Conservation (phyloP, 495 filamentous ascomycete species). For the Parmelia sp. region DNA sequence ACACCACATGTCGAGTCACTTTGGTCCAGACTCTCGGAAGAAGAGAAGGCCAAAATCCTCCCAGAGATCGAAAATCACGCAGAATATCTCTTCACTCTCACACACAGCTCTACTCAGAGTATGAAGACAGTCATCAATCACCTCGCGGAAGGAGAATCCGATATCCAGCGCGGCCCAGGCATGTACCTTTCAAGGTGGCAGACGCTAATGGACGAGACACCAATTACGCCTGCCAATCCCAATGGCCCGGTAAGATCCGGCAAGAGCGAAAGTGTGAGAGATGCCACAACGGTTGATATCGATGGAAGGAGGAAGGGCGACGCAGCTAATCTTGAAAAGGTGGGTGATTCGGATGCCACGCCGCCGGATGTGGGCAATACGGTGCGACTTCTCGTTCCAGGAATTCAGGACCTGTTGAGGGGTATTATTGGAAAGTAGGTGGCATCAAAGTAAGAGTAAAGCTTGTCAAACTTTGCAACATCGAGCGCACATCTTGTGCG, state of each 20-base stretch:
- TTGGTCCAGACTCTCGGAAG: slow-evolving; percentile 38
- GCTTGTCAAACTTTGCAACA: too few relatives aligned
- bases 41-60: slow-evolving; percentile 33
- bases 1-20: slow-evolving; percentile 40
- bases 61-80: slow-evolving; percentile 46
- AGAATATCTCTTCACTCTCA: slow-evolving; percentile 45
- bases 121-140: slow-evolving; percentile 34
- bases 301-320: slow-evolving; percentile 35
- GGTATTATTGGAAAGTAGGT: background rate
- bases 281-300: slow-evolving; percentile 44
- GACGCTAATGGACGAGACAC: slow-evolving; percentile 50
- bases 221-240: slow-evolving; percentile 47
- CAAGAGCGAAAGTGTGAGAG: slow-evolving; percentile 42
- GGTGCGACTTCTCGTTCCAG: background rate
- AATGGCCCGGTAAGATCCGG: slow-evolving; percentile 45
- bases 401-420: slow-evolving; percentile 1
- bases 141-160: slow-evolving; percentile 24
- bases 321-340: background rate
- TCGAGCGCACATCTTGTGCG: background rate
- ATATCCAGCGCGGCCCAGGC: slow-evolving; percentile 46
- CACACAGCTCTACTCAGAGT: slow-evolving; percentile 40
- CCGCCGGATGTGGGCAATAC: slow-evolving; percentile 16
- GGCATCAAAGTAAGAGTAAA: background rate
- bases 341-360: background rate
- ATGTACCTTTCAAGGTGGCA: slow-evolving; percentile 61